Base-by-base conservation (phyloP, 306 rosid species). In the Fragaria nilgerrensis region DNA sequence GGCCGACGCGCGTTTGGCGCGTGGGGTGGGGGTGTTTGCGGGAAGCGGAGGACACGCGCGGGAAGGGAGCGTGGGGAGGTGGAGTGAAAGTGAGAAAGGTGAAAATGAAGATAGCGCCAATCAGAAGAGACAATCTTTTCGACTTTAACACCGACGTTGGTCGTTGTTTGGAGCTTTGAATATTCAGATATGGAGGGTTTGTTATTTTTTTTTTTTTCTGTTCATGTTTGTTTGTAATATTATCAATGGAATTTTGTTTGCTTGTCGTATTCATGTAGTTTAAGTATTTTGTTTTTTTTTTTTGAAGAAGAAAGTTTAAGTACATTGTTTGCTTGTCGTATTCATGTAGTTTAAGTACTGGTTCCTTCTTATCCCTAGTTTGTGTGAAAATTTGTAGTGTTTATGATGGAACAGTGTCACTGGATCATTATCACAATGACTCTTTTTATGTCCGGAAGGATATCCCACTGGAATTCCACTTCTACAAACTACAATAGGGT, bases 41-140 rank as follows among this genome's bases (percentile, higher is more conserved):
- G 73, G 3, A 41, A n/a, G 39, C 29, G 68, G 1, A 0, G 0
- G 5, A 1, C 58, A 82, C 89, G 86, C 84, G 87, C 58, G 8
- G 39, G 20, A 52, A 17, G 48, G 25, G 87, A 73, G 87, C 44
- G 80, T 86, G 76, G 73, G 64, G 45, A 11, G 80, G 34, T 37
- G 66, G 75, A 73, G 72, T 34, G 13, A 81, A 74, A 70, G 80
- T 47, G 8, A 27, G 74, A 77, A 70, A 39, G 27, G 72, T 15
- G 22, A 78, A 64, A 77, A 41, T 41, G 19, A 9, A 70, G 78
- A 80, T 62, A 41, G 75, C 75, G 86, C 88, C 96, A 87, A 91
- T 74, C 29, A 83, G 34, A 87, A 84, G 87, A 83, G 92, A 85
- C 96, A 82, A 75, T 59, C 16, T 78, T 82, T 11, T 58, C 48